A percentile compares a stretch with the other conserved stretches of the same genome.
These are phyloP conservation scores for Fistulinella prunicolor DNA, from an alignment of 768 basidiomycete genomes.

Conservation along the genomic window DNA sequence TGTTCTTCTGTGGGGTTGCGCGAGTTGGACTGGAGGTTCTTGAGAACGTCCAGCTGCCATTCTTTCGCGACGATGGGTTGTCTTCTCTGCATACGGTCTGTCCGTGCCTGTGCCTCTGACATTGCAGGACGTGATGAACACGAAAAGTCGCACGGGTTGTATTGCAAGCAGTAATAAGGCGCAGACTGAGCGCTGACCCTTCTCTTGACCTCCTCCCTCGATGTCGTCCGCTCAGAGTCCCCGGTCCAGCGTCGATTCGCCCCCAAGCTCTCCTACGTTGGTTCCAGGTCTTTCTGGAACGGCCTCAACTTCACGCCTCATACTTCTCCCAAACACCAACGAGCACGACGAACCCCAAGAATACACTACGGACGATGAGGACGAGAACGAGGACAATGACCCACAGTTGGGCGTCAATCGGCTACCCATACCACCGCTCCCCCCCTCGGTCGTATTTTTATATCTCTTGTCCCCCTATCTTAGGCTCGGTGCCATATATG, in stretches of 20 bases:
- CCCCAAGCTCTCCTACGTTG: too few relatives aligned
- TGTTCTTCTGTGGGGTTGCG: constrained; percentile 24
- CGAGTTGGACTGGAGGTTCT: constrained; percentile 19
- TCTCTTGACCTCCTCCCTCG: too few relatives aligned
- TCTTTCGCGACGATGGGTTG: constrained; percentile 19
- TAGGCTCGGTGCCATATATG: constrained; percentile 65
- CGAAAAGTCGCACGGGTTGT: constrained; percentile 17
- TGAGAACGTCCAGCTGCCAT: constrained; percentile 32
- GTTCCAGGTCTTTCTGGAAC: constrained; percentile 22
- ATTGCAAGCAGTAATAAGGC: too few relatives aligned
- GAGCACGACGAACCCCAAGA: constrained; percentile 35
- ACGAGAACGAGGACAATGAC: constrained; percentile 34
- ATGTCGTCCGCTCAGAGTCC: not conserved
- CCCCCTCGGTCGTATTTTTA: constrained; percentile 57
- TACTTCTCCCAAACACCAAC: constrained; percentile 59
- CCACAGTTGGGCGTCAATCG: constrained; percentile 7
- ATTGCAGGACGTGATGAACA: not conserved
- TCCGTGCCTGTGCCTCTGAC: too few relatives aligned
- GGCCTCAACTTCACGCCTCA: constrained; percentile 52
- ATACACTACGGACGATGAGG: constrained; percentile 43
- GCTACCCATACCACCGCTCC: constrained; percentile 44
- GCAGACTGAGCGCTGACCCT: too few relatives aligned
- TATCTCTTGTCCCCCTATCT: constrained; percentile 69
- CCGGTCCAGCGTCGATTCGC: constrained; percentile 14
- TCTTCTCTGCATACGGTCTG: constrained; percentile 4